Base-by-base conservation (phyloP, 1,284 basidiomycete species). In the Clitocybe nebularis region DNA sequence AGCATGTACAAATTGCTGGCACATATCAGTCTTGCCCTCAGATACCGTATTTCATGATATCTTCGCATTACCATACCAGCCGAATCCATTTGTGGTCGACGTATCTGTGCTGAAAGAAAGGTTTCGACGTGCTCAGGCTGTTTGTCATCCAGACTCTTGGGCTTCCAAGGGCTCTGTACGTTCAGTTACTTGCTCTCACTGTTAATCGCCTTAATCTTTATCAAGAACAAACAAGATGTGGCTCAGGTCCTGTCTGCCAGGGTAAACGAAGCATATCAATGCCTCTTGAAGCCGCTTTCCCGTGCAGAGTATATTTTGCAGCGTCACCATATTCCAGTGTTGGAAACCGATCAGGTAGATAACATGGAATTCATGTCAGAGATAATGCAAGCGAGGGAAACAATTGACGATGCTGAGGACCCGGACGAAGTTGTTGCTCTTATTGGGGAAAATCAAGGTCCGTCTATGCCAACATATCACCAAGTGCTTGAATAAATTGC, bases 131-230 rank as follows among this genome's bases (percentile, higher is more conserved):
- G 75, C 84, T 5, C 89, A 92, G 55, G 70, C 80, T n/a, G 60
- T 78, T 20, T 84, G 86, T 39, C 89, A 93, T 63, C 89, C 90
- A 0, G 89, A 93, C 58, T 69, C 77, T 13, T 90, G 88, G 85
- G 72, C 79, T 16, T 75, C 76, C 28, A 75, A 76, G 58, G 75
- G 76, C 44, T 58, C 69, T 46, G 80, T 83, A 48, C 41, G 77
- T 71, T 10, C 35, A 33, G n/a, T 41, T 14, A 17, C 26, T 43
- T 32, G 30, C 34, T 26, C 19, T 37, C 5, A 13, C 22, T 35
- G 39, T 29, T 20, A 16, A 28, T 26, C 13, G 23, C 39, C 44
- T 55, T 45, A 52, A 48, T 39, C 51, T 39, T 39, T 39, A 43
- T 28, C 36, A 33, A 86, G 84, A 66, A 69, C 33, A 75, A 82